Evolutionary conservation across 2,329 filamentous ascomycete genomes (phyloP), one percentile per base, ranked within the genome.

Genomic region (Septoria linicola): DNA sequence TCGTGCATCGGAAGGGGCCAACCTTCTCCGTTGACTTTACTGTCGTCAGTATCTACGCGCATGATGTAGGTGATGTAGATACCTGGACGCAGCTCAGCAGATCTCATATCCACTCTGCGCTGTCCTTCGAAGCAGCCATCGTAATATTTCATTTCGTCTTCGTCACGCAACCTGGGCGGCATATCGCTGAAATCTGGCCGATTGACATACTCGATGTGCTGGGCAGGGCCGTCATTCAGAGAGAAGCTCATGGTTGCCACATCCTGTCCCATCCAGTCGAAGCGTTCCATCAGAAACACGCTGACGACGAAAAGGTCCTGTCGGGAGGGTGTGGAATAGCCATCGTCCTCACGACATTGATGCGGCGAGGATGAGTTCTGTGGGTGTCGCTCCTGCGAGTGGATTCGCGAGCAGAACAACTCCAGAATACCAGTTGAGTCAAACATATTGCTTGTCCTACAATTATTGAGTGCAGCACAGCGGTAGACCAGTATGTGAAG

Each of bases 251-350:
- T 31, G 3, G 21, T 36, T 3, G 46, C 25, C 6, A 14, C 42
- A 31, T 54, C 36, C 4, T 13, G 41, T 8, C 36, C 37, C 51
- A 54, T 54, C 35, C 51, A 50, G 36, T 54, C 51, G 41, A 54
- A 54, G 10, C 43, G 42, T 20, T 54, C 51, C 25, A 43, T 54
- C 4, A 54, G 35, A 21, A 54, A 54, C 7, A 42, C 30, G 37
- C 21, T 32, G 4, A 54, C 21, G 3, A 46, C 27, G 31, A 54
- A 50, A 16, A 30, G 36, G 7, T 50, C 51, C 31, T 50, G 41
- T 3, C 46, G 41, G 11, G 41, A 30, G 0, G 17, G 31, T 3
- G 16, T 42, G 8, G 16, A 21, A n/a, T 37, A 32, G 31, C 30
- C 23, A 14, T 30, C 41, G 11, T 46, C 41, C 10, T 41, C 17